Evolutionary conservation across 257 asterid genomes (phyloP), one percentile per base, ranked within the genome.

Genomic region (Solanum appendiculatum): DNA sequence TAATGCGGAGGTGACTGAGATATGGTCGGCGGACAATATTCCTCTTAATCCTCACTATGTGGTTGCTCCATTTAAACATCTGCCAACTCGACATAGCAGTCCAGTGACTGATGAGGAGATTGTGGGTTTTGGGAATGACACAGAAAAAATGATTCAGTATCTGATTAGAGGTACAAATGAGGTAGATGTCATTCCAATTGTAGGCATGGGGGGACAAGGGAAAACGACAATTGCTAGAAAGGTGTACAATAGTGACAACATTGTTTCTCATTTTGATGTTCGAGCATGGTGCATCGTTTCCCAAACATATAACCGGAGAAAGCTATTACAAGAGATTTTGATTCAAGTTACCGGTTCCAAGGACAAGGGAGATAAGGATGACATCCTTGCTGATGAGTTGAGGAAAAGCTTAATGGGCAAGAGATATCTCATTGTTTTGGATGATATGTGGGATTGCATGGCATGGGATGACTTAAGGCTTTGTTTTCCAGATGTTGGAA

Each of bases 371-470:
- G 23, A 27, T 15, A 0, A 15, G 84, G 84, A 1, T 44, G 27
- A 0, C 0, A 21, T 3, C 0, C 27, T 77, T 29, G 88, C 74
- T 1, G 51, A 86, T 6, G 2, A 0, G 46, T 23, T 86, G n/a
- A 37, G 2, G 40, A 86, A 63, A 75, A 42, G 3, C 0, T 2
- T 86, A 33, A 27, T 15, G 6, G 15, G 9, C 2, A n/a, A 1
- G 86, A 31, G 88, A 27, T 86, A 86, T 86, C 66, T 86, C 0
- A 54, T 86, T 23, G 88, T 86, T 0, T 56, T 86, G 78, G 88
- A 86, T 77, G 85, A 77, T 77, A 77, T 86, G 77, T 86, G 88
- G 86, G 70, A 75, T 6, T 1, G 1, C 15, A 69, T 7, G 25
- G 85, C 6, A 21, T 86, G 88, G 88, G 85, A 86, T 37, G 51